phyloP scores from a whole-genome alignment of 805 yeast species.

The Pichia deserticola region DNA sequence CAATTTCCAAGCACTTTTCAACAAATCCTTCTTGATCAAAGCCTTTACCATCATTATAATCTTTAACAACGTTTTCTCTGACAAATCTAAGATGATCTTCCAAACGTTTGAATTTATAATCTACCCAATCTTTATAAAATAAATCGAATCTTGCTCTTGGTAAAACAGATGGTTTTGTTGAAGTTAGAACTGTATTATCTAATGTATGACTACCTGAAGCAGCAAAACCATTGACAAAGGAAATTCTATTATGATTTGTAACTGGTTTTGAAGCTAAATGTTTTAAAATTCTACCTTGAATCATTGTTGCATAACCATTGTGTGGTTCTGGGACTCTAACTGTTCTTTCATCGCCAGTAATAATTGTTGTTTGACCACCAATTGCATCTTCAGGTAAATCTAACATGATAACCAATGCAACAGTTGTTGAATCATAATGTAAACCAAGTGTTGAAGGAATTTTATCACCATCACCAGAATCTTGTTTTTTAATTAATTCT shows the following conservation, averaged over 20 bases:
- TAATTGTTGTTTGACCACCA: conserved; percentile 45
- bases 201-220: conserved; percentile 22
- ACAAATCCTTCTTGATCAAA: conserved; percentile 26
- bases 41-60: conserved; percentile 16
- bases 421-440: conserved; percentile 42
- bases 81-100: conserved; percentile 21
- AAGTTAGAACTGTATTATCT: conserved; percentile 29
- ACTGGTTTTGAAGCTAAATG: conserved; percentile 43
- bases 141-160: conserved; percentile 29
- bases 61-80: conserved; percentile 15
- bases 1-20: conserved; percentile 24
- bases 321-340: conserved; percentile 34
- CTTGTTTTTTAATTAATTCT: conserved; percentile 5
- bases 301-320: conserved; percentile 36
- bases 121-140: conserved; percentile 31
- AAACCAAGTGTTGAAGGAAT: conserved; percentile 41
- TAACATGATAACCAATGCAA: conserved; percentile 43
- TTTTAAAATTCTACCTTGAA: conserved; percentile 40
- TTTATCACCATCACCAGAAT: conserved; percentile 25
- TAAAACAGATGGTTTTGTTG: conserved; percentile 29
- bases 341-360: conserved; percentile 34
- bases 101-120: conserved; percentile 25
- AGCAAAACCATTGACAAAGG: conserved; percentile 27
- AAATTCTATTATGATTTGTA: conserved; percentile 30
- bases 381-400: conserved; percentile 39